phyloP scores from a whole-genome alignment of 1,284 basidiomycete genomes.

The Naganishia albida region DNA sequence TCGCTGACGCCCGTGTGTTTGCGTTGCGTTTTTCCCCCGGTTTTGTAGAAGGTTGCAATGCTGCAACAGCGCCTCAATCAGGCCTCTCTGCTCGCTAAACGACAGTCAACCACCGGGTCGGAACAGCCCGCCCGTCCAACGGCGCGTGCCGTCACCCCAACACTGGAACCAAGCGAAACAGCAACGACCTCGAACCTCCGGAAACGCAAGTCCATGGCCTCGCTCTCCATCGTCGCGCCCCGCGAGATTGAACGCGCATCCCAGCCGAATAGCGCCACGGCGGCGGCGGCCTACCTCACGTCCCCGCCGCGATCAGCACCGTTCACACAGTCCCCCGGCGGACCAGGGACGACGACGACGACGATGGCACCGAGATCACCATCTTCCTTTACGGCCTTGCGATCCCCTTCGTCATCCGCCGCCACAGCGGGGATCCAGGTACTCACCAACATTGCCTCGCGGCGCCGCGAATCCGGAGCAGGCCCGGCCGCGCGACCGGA shows the following conservation, averaged over 20 bases:
- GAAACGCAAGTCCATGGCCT: conserved; percentile 27
- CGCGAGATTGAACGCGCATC: not conserved
- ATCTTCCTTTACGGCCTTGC: not conserved
- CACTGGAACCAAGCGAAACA: not conserved
- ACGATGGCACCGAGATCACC: not conserved
- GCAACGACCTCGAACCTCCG: conserved; percentile 9
- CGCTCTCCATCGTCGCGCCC: conserved; percentile 14
- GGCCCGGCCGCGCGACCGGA: not conserved
- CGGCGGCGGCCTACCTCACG: not conserved
- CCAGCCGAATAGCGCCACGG: not conserved
- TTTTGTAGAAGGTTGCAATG: conserved; percentile 19
- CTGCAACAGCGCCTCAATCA: conserved; percentile 18
- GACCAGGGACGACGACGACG: too few relatives aligned
- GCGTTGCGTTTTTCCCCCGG: not conserved
- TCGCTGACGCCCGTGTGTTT: too few relatives aligned
- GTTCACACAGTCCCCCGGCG: not conserved
- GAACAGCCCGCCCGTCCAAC: not conserved
- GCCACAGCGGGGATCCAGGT: conserved; percentile 22
- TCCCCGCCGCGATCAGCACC: conserved; percentile 13
- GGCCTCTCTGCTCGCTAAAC: conserved; percentile 12
- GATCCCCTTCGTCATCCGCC: conserved; percentile 12
- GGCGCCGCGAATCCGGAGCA: conserved; percentile 7
- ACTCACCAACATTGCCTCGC: conserved; percentile 13
- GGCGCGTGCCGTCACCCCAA: not conserved
- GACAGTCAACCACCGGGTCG: not conserved